Evolutionary conservation across 495 filamentous ascomycete species (phyloP), one percentile per base, ranked within the genome.

Genomic region (Neurospora hispaniola): DNA sequence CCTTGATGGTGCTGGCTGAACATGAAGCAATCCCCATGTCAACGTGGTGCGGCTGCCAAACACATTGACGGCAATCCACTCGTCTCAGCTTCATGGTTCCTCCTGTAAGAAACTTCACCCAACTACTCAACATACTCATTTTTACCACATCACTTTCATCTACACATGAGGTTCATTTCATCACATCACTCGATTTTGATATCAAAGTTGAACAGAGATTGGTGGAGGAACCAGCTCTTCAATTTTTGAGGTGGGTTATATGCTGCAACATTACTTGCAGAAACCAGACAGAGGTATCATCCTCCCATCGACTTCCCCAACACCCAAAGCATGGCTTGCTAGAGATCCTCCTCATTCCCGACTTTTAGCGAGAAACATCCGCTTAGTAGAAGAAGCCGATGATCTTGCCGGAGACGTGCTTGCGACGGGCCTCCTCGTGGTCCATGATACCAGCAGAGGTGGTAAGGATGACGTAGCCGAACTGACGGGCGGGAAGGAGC

Each of bases 361-460:
- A 69, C n/a, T 71, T 71, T 31, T 40, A 20, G 12, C 27, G 54
- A 71, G 31, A 38, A 31, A 20, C 62, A 46, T 71, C 72, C 73
- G 73, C 80, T 85, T 94, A 96, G 87, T 97, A 96, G 89, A 97
- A 96, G 90, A 97, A 97, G 74, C 94, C 94, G 77, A 96, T 89
- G 84, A 97, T 93, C 89, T 97, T 97, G 84, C 94, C 94, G 78
- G 93, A 89, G 81, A 95, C 93, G 87, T 98, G 96, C 89, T 98
- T 98, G 84, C 96, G 88, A 82, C 96, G 89, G 74, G 96, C 96
- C 90, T 99, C 96, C 88, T 98, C 96, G 85, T 99, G 96, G 87
- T 99, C 96, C 95, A 99, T 98, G 83, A 99, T 98, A 82, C 96
- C 96, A 73, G 96, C 93, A 71, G 93, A 97, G 85, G 96, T 99